Percentiles rank a stretch among this genome's conserved stretches.
Conservation (phyloP, 1,139 yeast genomes). For the Nakaseomyces bracarensis region DNA sequence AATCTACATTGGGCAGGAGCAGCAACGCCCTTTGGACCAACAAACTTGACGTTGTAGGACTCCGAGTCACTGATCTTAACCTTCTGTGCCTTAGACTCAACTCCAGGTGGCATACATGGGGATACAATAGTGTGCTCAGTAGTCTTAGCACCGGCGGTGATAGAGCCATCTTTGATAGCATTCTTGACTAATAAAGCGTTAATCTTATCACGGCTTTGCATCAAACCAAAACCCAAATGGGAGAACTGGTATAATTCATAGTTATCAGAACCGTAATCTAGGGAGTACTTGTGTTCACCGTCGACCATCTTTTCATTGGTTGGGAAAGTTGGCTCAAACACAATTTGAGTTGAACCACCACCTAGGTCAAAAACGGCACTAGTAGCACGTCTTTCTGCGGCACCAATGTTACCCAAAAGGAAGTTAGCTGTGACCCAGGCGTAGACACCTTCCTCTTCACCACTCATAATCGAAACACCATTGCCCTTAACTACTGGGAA, state of each 20-base stretch:
- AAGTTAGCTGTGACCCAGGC: slow-evolving; percentile 98
- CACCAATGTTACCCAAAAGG: slow-evolving; percentile 84
- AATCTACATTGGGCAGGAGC: slow-evolving; percentile 70
- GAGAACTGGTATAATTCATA: slow-evolving; percentile 89
- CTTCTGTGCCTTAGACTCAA: slow-evolving; percentile 43
- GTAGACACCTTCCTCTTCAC: slow-evolving; percentile 95
- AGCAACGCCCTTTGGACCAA: slow-evolving; percentile 54
- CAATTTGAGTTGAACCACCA: slow-evolving; percentile 98
- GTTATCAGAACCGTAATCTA: slow-evolving; percentile 71
- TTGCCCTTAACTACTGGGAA: slow-evolving; percentile 82
- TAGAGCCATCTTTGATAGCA: slow-evolving; percentile 38
- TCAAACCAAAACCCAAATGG: slow-evolving; percentile 90
- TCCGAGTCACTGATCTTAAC: slow-evolving; percentile 48
- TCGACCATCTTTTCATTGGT: slow-evolving; percentile 56
- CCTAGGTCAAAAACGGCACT: slow-evolving; percentile 97
- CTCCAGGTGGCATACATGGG: slow-evolving; percentile 85
- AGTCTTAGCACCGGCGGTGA: slow-evolving; percentile 35
- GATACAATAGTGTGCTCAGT: slow-evolving; percentile 46
- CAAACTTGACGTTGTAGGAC: slow-evolving; percentile 57
- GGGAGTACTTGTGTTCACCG: slow-evolving; percentile 81
- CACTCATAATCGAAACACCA: slow-evolving; percentile 89
- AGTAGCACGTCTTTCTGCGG: slow-evolving; percentile 61
- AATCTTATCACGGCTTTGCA: slow-evolving; percentile 84
- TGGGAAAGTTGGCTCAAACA: slow-evolving; percentile 77
- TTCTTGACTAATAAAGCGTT: slow-evolving; percentile 51